These are phyloP conservation scores for Coemansia sp. DNA, from an alignment of 192 early-diverging fungal genomes.

Conservation along the genomic window DNA sequence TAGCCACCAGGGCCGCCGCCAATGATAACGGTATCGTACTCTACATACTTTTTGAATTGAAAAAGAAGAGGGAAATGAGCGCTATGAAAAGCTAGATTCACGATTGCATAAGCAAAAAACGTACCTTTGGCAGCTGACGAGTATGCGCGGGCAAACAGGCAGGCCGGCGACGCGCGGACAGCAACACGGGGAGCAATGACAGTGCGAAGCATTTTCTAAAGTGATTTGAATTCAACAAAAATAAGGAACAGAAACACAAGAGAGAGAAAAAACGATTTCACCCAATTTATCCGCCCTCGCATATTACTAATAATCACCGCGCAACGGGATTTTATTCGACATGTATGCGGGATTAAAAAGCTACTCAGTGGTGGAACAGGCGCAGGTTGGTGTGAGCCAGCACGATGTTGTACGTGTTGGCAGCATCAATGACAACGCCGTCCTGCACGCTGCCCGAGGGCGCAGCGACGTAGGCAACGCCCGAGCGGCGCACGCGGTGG, in stretches of 20 bases:
- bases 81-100: not conserved
- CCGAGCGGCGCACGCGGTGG: constrained; percentile 77
- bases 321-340: not conserved
- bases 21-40: constrained; percentile 82
- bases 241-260: not conserved
- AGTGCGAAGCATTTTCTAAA: constrained; percentile 39
- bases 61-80: not conserved
- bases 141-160: constrained; percentile 48
- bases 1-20: constrained; percentile 99
- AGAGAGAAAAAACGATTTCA: not conserved
- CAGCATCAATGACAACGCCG: constrained; percentile 73
- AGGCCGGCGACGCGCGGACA: constrained; percentile 18
- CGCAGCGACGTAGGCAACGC: constrained; percentile 86
- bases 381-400: constrained; percentile 84
- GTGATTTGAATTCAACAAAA: not conserved
- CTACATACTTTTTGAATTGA: constrained; percentile 28
- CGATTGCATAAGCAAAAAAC: not conserved
- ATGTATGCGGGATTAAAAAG: not conserved
- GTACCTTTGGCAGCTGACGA: constrained; percentile 51
- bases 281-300: not conserved
- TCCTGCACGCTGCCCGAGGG: constrained; percentile 93
- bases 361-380: constrained; percentile 89
- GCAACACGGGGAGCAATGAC: constrained; percentile 10
- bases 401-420: constrained; percentile 80
- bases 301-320: not conserved